Base-by-base conservation (phyloP, 108 stramenopile genomes). In the Cyclotella distinguenda region DNA sequence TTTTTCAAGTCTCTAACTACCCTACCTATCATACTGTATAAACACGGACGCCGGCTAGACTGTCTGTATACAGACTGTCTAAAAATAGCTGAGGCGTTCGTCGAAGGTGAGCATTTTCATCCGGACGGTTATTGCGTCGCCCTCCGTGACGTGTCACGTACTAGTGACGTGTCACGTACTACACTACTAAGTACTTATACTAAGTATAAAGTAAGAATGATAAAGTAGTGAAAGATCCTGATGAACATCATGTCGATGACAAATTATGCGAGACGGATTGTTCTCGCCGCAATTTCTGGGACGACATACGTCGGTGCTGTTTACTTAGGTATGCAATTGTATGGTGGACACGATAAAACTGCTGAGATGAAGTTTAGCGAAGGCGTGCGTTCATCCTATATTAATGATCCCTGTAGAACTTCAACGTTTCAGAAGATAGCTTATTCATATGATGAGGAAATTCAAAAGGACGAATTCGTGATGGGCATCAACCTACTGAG, bases 401-500 rank as follows among this genome's bases (percentile, higher is more conserved):
- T 88, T 6, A 13, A 43, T 28, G 77, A 91, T 77, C 84, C 85
- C 12, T 18, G 73, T 12, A 82, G 91, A 33, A 78, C 74, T 10
- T 68, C 77, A 16, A 79, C 78, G 42, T 93, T 84, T 67, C 74
- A 88, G 21, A 67, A 79, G 51, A 86, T 93, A 57, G 88, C 91
- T 18, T 60, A 68, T 22, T 45, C 56, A 31, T 93, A 90, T 53
- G 91, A 93, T 54, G 69, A 71, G 27, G 75, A 85, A 60, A 90
- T 93, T 53, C 74, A 63, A 48, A 72, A 74, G 33, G 88, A 93
- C 51, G 91, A 93, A 56, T 70, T 70, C 42, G 84, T 85, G 13
- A 87, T 90, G 85, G 87, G 88, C 15, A 87, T 93, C 38, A 77
- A 79, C 25, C 47, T 93, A n/a, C 57, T 93, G 30, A 74, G 91